Evolutionary conservation across 768 basidiomycete species (phyloP).

Genomic region (Coprinopsis strossmayeri): DNA sequence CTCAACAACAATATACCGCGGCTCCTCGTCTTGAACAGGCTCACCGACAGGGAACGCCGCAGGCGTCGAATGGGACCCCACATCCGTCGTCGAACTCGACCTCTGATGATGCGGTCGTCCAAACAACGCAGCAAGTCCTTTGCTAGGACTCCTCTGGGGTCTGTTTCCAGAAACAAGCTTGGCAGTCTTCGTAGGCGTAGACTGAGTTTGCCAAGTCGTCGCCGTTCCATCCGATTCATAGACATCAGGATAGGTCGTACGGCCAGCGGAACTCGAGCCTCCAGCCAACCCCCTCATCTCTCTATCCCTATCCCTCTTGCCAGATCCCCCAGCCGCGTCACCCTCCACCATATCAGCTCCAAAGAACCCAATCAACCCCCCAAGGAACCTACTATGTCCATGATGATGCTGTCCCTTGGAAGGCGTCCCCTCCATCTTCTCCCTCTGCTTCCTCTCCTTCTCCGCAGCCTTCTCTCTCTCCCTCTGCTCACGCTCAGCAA

Average conservation of each 20-base stretch:
- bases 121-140: constrained; percentile 2
- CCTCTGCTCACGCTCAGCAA: constrained; percentile 12
- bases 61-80: neutral
- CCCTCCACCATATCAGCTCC: constrained; percentile 10
- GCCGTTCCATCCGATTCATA: constrained; percentile 6
- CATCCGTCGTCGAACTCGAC: neutral
- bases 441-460: constrained; percentile 8
- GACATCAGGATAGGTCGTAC: neutral
- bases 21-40: neutral
- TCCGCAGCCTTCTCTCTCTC: constrained; percentile 15
- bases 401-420: constrained; percentile 14
- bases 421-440: constrained; percentile 6
- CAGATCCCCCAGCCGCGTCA: neutral
- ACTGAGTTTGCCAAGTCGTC: constrained; percentile 1
- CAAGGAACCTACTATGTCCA: constrained; percentile 27
- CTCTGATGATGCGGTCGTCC: neutral
- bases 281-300: neutral
- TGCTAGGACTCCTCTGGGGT: neutral
- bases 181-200: neutral
- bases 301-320: neutral
- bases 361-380: constrained; percentile 42
- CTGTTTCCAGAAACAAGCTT: too few relatives aligned
- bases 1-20: constrained; percentile 2
- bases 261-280: neutral
- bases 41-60: neutral